Evolutionary conservation across 345 rosid genomes (phyloP), one percentile per base, ranked within the genome.

Genomic region (Conringia planisiliqua): DNA sequence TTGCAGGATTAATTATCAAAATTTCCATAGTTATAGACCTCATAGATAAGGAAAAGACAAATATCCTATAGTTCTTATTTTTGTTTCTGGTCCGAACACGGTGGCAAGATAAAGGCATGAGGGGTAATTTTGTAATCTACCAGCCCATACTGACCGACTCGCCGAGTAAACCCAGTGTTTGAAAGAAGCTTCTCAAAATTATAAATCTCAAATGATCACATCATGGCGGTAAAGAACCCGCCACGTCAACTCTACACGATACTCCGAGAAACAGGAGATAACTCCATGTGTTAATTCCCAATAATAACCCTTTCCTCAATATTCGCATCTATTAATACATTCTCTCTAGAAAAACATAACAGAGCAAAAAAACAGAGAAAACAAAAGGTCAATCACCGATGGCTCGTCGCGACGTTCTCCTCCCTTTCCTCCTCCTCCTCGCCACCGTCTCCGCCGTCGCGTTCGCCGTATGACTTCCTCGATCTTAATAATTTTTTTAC

Each of bases 271-370:
- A 68, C 74, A 60, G 3, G 2, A 10, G 63, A 76, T 12, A 4
- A 6, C 12, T 18, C 8, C 16, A 12, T 0, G 4, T 56, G 3
- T 43, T 44, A 74, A 46, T 33, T 43, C 18, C 51, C 78, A 26
- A 12, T 17, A 10, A 4, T 46, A 66, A 32, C 77, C 47, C 55
- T 73, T 39, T 8, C 8, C 16, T n/a, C 46, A 29, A 33, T 38
- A 68, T 75, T 51, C 74, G 70, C 69, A 61, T 69, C 79, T 75
- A 68, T 75, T 68, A 50, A 75, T 67, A 57, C 0, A 35, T n/a
- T 32, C 14, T 20, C 33, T 27, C 20, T 39, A 40, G 18, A 12
- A 7, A 54, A 0, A 27, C 9, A 36, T 18, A 27, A 1, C 54
- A 4, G 56, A 48, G 27, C 6, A 52, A 14, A 52, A 52, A 48